Conservation (phyloP, 805 yeast genomes). For the Sungouiella thailandica region DNA sequence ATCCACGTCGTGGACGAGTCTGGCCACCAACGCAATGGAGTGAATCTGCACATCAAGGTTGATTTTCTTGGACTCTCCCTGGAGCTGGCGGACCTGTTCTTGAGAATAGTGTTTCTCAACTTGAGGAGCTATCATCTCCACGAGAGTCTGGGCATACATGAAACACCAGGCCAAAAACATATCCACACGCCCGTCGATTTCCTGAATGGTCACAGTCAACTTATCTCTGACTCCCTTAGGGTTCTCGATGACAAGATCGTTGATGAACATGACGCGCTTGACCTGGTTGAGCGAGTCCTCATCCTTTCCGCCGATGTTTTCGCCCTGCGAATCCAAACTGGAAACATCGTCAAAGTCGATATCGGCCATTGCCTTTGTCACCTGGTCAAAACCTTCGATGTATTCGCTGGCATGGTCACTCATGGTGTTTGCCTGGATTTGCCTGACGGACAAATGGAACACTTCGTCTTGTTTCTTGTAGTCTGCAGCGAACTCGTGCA, state of each 20-base stretch:
- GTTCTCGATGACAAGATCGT: conserved; percentile 24
- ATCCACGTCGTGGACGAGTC: conserved; percentile 44
- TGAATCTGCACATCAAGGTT: conserved; percentile 27
- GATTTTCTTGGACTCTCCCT: conserved; percentile 13
- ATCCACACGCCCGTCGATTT: conserved; percentile 34
- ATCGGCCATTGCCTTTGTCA: conserved; percentile 17
- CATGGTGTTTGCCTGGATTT: conserved; percentile 29
- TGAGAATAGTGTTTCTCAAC: conserved; percentile 23
- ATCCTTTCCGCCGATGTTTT: conserved; percentile 13
- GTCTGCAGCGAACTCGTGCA: conserved; percentile 17
- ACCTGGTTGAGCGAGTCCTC: conserved; percentile 20
- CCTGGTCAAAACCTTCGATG: conserved; percentile 27
- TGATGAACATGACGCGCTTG: conserved; percentile 28
- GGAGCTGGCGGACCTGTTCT: conserved; percentile 21
- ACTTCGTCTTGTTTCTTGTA: conserved; percentile 21
- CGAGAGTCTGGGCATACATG: conserved; percentile 32
- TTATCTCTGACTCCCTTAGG: conserved; percentile 21
- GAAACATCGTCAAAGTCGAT: conserved; percentile 27
- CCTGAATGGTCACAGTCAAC: conserved; percentile 27
- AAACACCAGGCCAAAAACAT: conserved; percentile 39
- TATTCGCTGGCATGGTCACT: conserved; percentile 37
- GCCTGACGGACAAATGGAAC: conserved; percentile 15
- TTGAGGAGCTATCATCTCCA: conserved; percentile 30
- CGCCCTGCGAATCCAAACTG: conserved; percentile 23
- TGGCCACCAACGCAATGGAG: conserved; percentile 35